Base-by-base conservation (phyloP, 2,329 filamentous ascomycete species). In the Periconia macrospinosa region DNA sequence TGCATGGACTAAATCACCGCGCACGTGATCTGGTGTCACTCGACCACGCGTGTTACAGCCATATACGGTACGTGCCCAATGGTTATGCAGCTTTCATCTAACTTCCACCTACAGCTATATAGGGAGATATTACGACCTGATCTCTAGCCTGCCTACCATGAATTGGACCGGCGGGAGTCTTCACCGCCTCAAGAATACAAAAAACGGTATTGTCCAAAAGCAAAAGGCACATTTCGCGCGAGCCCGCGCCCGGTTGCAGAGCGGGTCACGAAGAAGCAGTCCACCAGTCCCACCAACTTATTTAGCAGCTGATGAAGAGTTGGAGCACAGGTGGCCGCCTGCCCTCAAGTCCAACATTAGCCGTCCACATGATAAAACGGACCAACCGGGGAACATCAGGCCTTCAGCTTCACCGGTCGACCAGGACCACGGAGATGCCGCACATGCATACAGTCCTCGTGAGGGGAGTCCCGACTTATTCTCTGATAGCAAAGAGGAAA, bases 81-180 rank as follows among this genome's bases (percentile, higher is more conserved):
- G 23, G 23, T 27, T 27, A 27, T 27, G 23, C 23, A 27, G 3
- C 23, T 27, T 27, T 27, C 23, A 27, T 37, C 33, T 37, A 10
- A n/a, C 33, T 37, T n/a, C 14, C 14, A 41, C 10, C 14, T 41
- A 15, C 37, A 18, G 3, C 14, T 3, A 15, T 18, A 43, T 18
- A 43, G 19, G 5, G 17, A 43, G 17, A 3, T 18, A 19, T 43
- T 13, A 17, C 17, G 11, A 14, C 2, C 11, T 11, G 11, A 43
- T 37, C 41, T 3, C n/a, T 19, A 17, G 17, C 13, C 10, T 43
- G 11, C 17, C 11, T 19, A 44, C 19, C 19, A 81, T 81, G 79
- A 79, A 80, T 51, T 81, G 79, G 79, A 80, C 76, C 0, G 79
- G 79, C 27, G 79, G 79, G 5, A 72, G 70, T 27, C 59, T 76